These are phyloP conservation scores for Lepidium africanum DNA, from an alignment of 345 rosid genomes.

Conservation along the genomic window DNA sequence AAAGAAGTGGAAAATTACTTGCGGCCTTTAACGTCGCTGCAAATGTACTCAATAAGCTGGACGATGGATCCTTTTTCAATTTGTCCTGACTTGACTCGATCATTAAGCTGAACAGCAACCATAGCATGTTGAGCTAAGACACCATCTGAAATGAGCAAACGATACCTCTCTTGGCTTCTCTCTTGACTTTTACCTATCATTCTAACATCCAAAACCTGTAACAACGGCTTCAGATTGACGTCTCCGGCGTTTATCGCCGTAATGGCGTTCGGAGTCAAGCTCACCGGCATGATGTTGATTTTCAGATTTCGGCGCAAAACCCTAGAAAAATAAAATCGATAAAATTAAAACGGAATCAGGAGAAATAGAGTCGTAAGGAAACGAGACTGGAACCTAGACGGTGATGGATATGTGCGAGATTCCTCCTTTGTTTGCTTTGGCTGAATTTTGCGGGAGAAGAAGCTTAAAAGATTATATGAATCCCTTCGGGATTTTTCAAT, in stretches of 20 bases:
- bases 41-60: constrained; percentile 79
- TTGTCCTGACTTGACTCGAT: constrained; percentile 47
- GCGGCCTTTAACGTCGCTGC: constrained; percentile 66
- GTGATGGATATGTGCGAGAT: neutral
- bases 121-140: constrained; percentile 62
- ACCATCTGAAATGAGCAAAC: constrained; percentile 64
- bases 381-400: neutral
- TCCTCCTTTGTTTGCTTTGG: neutral
- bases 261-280: constrained; percentile 65
- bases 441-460: constrained; percentile 1
- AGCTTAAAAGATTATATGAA: neutral
- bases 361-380: neutral
- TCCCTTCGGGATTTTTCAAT: neutral
- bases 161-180: constrained; percentile 40
- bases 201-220: constrained; percentile 71
- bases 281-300: constrained; percentile 48
- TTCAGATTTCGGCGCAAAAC: constrained; percentile 2
- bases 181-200: constrained; percentile 53
- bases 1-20: constrained; percentile 30
- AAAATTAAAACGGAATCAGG: neutral
- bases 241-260: constrained; percentile 60
- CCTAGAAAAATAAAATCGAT: constrained; percentile 7
- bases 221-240: constrained; percentile 68
- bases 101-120: constrained; percentile 80
- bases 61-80: constrained; percentile 73